phyloP scores from a whole-genome alignment of 108 stramenopile genomes.

The Schizochytrium sp. region DNA sequence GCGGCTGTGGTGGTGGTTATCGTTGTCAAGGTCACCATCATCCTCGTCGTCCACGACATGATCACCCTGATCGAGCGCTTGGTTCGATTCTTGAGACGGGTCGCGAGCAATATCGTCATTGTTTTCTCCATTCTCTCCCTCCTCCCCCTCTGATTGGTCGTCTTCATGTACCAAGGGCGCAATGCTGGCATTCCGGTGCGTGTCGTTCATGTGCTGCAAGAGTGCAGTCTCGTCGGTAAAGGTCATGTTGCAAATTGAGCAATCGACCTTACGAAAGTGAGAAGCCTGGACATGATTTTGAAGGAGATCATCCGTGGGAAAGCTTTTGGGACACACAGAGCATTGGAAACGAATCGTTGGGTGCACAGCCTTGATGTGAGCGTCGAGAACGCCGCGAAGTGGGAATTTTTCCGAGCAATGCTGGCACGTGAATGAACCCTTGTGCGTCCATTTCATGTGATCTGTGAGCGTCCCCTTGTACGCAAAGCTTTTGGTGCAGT shows the following conservation, averaged over 20 bases:
- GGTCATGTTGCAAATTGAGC: neutral
- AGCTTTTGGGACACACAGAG: neutral
- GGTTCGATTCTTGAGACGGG: no score
- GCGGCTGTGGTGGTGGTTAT: no score
- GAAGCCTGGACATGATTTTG: neutral
- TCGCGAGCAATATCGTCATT: no score
- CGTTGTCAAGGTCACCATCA: no score
- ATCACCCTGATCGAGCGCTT: no score
- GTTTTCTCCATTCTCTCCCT: no score
- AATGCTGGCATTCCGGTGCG: neutral
- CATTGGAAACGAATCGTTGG: neutral
- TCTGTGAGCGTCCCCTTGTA: neutral
- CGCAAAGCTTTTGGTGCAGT: neutral
- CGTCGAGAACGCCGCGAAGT: neutral
- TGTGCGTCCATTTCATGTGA: neutral
- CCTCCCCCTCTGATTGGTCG: no score
- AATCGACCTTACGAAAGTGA: neutral
- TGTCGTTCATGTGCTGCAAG: neutral
- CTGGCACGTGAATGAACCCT: neutral
- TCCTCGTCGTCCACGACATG: no score
- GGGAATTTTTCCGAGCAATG: neutral
- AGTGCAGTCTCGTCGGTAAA: neutral
- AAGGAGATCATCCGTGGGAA: neutral
- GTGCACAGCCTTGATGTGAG: neutral
- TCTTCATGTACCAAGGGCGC: no score